phyloP scores from a whole-genome alignment of 225 moss, liverwort and hornwort genomes.

The Rhytidiadelphus loreus region DNA sequence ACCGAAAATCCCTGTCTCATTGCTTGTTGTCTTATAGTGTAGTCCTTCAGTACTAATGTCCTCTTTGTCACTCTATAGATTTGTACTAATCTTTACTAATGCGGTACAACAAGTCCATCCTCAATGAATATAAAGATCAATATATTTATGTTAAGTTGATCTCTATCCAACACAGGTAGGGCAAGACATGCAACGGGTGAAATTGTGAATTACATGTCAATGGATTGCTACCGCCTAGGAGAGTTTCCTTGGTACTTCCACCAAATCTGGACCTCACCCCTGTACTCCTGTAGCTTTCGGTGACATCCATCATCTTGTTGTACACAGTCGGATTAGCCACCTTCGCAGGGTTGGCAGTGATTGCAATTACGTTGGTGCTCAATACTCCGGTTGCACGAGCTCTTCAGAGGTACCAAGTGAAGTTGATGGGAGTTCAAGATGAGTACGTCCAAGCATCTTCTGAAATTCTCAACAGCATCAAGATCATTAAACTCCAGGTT shows the following conservation, averaged over 20 bases:
- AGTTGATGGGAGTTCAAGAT: slow-evolving; percentile 38
- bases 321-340: slow-evolving; percentile 41
- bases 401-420: slow-evolving; percentile 15
- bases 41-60: too few relatives aligned
- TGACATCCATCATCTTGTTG: slow-evolving; percentile 24
- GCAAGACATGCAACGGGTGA: slow-evolving; percentile 44
- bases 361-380: slow-evolving; percentile 12
- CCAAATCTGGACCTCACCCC: slow-evolving; percentile 37
- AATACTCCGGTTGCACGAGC: slow-evolving; percentile 33
- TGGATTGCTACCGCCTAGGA: slow-evolving; percentile 52
- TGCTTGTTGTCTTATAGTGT: too few relatives aligned
- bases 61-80: too few relatives aligned
- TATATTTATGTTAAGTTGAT: neutral
- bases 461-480: slow-evolving; percentile 45
- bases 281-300: slow-evolving; percentile 16
- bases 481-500: slow-evolving; percentile 58
- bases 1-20: too few relatives aligned
- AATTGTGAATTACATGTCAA: slow-evolving; percentile 43
- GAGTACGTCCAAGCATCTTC: slow-evolving; percentile 33
- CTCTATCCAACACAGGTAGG: slow-evolving; percentile 8
- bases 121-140: too few relatives aligned
- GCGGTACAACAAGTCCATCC: too few relatives aligned
- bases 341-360: slow-evolving; percentile 33
- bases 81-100: too few relatives aligned
- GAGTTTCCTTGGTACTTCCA: slow-evolving; percentile 44